Evolutionary conservation across 2,329 filamentous ascomycete species (phyloP).

Genomic region (Triangularia setosa): DNA sequence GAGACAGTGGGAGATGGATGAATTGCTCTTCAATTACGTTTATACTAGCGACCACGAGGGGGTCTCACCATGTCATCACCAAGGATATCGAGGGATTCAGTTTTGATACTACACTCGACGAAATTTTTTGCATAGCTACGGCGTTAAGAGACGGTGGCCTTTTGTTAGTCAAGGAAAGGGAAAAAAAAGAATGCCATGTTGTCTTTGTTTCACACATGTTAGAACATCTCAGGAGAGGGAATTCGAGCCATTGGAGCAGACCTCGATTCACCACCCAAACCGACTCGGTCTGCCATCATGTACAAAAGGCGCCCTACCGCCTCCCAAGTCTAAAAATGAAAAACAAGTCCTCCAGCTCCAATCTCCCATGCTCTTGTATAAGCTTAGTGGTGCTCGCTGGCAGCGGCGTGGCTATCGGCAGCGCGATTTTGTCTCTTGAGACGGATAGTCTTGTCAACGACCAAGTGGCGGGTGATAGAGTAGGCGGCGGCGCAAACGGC

Average conservation of each 20-base stretch:
- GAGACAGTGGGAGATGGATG: background rate
- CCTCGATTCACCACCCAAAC: constrained; percentile 2
- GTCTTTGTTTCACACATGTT: background rate
- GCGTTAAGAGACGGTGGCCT: background rate
- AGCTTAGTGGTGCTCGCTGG: constrained; percentile 26
- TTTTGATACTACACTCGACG: background rate
- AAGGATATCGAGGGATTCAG: background rate
- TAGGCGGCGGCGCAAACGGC: constrained; percentile 78
- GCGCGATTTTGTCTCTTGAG: constrained; percentile 66
- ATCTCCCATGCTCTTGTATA: constrained; percentile 12
- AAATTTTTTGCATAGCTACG: constrained; percentile 4
- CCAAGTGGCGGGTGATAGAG: constrained; percentile 77
- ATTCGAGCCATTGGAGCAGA: background rate
- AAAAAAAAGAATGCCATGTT: background rate
- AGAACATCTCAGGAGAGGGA: background rate
- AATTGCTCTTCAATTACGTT: background rate
- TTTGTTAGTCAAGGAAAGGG: background rate
- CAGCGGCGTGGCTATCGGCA: constrained; percentile 35
- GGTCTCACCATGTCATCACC: background rate
- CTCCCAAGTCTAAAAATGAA: constrained; percentile 10
- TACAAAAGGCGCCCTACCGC: constrained; percentile 17
- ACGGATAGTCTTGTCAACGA: constrained; percentile 88
- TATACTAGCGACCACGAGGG: constrained; percentile 2
- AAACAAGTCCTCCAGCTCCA: constrained; percentile 14
- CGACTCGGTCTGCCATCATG: constrained; percentile 16